Base-by-base conservation (phyloP, 225 moss, liverwort and hornwort species). In the Anthoceros angustus region DNA sequence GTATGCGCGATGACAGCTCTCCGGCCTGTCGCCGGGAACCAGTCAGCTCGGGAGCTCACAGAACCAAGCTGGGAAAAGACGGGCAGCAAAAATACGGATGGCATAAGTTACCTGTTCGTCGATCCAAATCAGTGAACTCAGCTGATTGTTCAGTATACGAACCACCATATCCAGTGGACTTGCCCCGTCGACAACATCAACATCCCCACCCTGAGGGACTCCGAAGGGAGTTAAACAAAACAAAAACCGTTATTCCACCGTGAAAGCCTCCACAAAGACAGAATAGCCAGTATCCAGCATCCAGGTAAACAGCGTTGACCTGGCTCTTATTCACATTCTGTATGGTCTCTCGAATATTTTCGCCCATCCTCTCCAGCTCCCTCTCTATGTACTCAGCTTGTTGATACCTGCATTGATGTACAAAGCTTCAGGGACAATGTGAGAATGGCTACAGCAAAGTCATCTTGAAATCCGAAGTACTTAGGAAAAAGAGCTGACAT, bases 361-460 rank as follows among this genome's bases (percentile, higher is more conserved):
- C 84, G 64, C 90, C 90, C 74, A 94, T 79, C 62, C 88, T 80
- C 69, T 94, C 90, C 18, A 94, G 66, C 70, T 90, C 90, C 40
- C 86, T 79, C 77, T 94, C 88, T 46, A 90, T 87, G 69, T 90
- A 90, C 67, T 94, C 94, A 64, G 94, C 94, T 79, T 94, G 94
- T 64, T 90, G 85, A 64, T 81, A 89, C 88, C 88, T 88, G 86
- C 61, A 70, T 12, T 21, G 16, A 11, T 41, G 43, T 12, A 12
- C 32, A 4, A 32, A 32, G 32, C 4, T 32, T 32, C 32, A 32
- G 46, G 5, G 18, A 5, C 46, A 2, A 48, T 18, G 46, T 48
- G 2, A 1, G 18, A 48, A 48, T 1, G 2, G 12, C 42, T 68
- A 46, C 66, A 62, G 10, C 39, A 55, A 48, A 55, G 23, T 18